phyloP scores from a whole-genome alignment of 768 basidiomycete species.

The Krasilnikovozyma curviuscula region DNA sequence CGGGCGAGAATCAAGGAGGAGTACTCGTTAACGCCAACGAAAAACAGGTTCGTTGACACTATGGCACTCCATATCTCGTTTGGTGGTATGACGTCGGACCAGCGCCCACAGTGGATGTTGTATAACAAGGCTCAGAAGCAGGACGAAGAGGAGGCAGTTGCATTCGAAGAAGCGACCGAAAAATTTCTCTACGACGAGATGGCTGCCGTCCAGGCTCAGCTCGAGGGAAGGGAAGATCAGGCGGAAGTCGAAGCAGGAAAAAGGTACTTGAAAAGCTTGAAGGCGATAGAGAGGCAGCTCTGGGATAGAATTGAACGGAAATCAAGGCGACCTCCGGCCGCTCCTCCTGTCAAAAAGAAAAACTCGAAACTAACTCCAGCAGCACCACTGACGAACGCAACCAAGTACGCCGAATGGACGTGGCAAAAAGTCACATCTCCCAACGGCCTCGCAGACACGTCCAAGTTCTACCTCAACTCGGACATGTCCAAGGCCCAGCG shows the following conservation, averaged over 20 bases:
- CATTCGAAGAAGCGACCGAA: conserved; percentile 28
- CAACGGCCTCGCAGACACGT: conserved; percentile 83
- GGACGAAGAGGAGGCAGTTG: conserved; percentile 25
- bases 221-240: conserved; percentile 26
- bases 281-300: conserved; percentile 25
- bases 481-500: conserved; percentile 57
- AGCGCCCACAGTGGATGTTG: conserved; percentile 80
- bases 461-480: conserved; percentile 68
- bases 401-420: conserved; percentile 35
- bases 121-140: conserved; percentile 62
- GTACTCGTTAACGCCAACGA: conserved; percentile 46
- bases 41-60: conserved; percentile 75
- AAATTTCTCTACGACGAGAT: conserved; percentile 40
- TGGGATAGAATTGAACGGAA: too few relatives aligned
- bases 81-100: conserved; percentile 82
- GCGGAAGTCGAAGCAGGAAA: conserved; percentile 39
- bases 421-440: conserved; percentile 90
- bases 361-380: too few relatives aligned
- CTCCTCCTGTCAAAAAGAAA: too few relatives aligned
- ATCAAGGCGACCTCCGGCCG: too few relatives aligned
- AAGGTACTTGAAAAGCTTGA: too few relatives aligned
- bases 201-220: conserved; percentile 36
- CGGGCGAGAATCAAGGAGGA: conserved; percentile 65
- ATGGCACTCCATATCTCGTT: conserved; percentile 88
- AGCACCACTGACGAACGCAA: too few relatives aligned